Evolutionary conservation across 2,329 filamentous ascomycete species (phyloP), one percentile per base, ranked within the genome.

Genomic region (Leptoxyphium fumago): DNA sequence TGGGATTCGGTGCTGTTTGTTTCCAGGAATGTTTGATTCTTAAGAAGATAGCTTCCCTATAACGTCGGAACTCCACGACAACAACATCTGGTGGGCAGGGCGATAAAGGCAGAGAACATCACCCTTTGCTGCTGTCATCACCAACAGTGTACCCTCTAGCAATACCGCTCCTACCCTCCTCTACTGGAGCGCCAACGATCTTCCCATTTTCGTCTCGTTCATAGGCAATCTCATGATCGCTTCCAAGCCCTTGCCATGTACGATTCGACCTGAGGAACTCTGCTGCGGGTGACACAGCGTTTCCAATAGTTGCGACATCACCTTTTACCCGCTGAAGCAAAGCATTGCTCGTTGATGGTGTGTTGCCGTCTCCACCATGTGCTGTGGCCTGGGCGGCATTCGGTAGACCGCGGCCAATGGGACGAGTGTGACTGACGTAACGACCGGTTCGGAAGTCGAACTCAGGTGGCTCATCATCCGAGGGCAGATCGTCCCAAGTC

Each of bases 181-280:
- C 86, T 45, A 98, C 74, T 14, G 75, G 61, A 1, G 82, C 80
- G 45, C 82, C 73, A 34, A 66, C 57, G 7, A 61, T 61, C 44
- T 61, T 59, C 68, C 68, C 65, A 43, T 56, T 48, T 43, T 75
- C 69, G 41, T 73, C 70, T n/a, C 74, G 70, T 28, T 80, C 75
- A 50, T 75, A 76, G 50, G 63, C 65, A 46, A 76, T 70, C 46
- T 73, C 70, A 55, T 87, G 93, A 60, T 98, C 91, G 48, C 78
- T 94, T 0, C 91, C 91, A 18, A 98, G 65, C 0, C 91, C 91
- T 57, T 82, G 82, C 91, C 91, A 98, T 3, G 85, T 94, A 45
- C 91, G 69, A 55, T 88, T 77, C 2, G 81, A 83, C 29, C 81
- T 75, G 49, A 98, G 66, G 53, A 77, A 96, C 61, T 95, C 85